Percentiles rank a stretch among this genome's conserved stretches.
Evolutionary conservation across 805 yeast species (phyloP).

Genomic region (Vanderwaltozyma polyspora): DNA sequence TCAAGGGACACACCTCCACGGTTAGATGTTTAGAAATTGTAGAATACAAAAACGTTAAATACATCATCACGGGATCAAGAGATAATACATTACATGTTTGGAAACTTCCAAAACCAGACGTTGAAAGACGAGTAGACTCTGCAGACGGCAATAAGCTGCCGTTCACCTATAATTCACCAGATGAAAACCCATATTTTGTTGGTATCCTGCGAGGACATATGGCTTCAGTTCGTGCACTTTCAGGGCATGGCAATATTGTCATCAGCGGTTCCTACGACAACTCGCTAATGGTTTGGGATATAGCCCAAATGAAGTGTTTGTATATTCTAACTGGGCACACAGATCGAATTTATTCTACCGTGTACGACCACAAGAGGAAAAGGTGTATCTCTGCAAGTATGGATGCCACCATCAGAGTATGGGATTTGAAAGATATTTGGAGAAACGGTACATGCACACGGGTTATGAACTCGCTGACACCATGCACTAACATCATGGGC

Average conservation of each 20-base stretch:
- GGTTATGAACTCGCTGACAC: constrained; percentile 15
- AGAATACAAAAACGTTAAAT: constrained; percentile 54
- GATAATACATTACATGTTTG: constrained; percentile 77
- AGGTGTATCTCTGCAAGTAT: constrained; percentile 84
- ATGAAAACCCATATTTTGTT: constrained; percentile 49
- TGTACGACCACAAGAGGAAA: constrained; percentile 61
- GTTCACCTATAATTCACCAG: constrained; percentile 25
- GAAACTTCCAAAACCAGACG: constrained; percentile 52
- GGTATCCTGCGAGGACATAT: constrained; percentile 65
- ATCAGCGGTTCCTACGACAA: constrained; percentile 88
- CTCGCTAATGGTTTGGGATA: constrained; percentile 86
- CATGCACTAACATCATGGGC: constrained; percentile 21
- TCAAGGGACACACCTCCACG: constrained; percentile 85
- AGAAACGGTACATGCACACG: constrained; percentile 28
- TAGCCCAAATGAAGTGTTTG: constrained; percentile 60
- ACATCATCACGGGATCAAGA: constrained; percentile 70
- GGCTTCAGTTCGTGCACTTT: constrained; percentile 76
- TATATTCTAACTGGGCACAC: constrained; percentile 73
- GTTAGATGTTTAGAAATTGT: constrained; percentile 83
- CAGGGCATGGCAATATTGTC: constrained; percentile 73
- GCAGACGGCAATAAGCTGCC: constrained; percentile 50
- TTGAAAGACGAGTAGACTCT: constrained; percentile 32
- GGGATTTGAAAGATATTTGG: constrained; percentile 77
- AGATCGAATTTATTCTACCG: constrained; percentile 78
- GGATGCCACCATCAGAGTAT: constrained; percentile 78